Evolutionary conservation across 768 basidiomycete species (phyloP), one percentile per base, ranked within the genome.

Genomic region (Tricholoma hemisulphureum): DNA sequence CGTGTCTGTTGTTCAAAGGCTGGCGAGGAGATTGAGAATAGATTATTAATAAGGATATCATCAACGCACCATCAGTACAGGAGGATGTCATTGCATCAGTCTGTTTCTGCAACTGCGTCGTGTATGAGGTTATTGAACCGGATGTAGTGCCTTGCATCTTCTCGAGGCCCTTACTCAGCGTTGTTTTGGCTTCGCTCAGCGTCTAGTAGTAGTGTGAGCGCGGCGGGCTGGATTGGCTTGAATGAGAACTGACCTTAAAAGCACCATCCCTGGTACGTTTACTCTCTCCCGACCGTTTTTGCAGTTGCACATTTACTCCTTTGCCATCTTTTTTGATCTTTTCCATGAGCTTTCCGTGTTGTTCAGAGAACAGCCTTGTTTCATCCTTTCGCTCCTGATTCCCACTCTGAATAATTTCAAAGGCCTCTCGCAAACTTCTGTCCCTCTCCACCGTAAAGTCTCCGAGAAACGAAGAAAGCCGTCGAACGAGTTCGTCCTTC

Each of bases 381-480:
- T 78, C 77, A 45, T 76, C 75, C 61, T 87, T 80, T 1, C 80
- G 83, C 56, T 81, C 75, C 18, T 65, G 67, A 61, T 93, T 91
- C 48, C 78, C 83, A 21, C 75, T 74, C 34, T 81, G 78, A 23
- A 91, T 73, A 39, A 72, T 67, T 1, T 73, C 74, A 51, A 91
- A 77, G 1, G 84, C 80, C 24, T 84, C 82, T 37, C 80, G 78
- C 53, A 94, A 73, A 18, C 83, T 83, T 14, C 78, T 75, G 66
- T 95, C 88, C 26, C 90, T 83, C 48, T 86, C 80, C 41, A 80
- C 72, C 28, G 86, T 80, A 69, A 89, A 95, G 24, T 83, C 86
- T 10, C 82, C 84, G 2, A 97, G 73, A 61, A 95, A 77, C 3
- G 77, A 77, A 1, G 90, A 88, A 51, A 96, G 79, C 35, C 86